Conservation (phyloP, 139 green algal genomes). For the Penium margaritaceum region DNA sequence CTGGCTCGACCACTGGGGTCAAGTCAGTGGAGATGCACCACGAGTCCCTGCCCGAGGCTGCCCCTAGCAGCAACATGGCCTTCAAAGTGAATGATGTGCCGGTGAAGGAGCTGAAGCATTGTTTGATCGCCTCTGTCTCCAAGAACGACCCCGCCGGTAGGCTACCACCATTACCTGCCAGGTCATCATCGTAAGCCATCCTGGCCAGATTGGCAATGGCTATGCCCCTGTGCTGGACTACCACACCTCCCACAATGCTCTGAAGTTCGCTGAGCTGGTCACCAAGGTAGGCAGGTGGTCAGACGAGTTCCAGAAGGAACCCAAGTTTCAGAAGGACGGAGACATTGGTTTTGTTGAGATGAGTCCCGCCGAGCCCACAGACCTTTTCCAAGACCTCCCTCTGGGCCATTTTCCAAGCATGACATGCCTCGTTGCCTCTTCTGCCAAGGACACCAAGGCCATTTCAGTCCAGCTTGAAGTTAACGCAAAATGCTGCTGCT, state of each 20-base stretch:
- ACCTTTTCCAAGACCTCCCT: conserved; percentile 53
- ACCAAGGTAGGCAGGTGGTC: conserved; percentile 62
- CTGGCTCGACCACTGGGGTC: conserved; percentile 82
- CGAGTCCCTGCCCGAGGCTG: conserved; percentile 75
- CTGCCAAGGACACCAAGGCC: conserved; percentile 56
- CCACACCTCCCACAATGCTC: conserved; percentile 66
- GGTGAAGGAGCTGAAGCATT: conserved; percentile 44
- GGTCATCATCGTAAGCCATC: conserved; percentile 67
- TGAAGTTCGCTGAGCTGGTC: conserved; percentile 61
- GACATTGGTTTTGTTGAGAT: conserved; percentile 64
- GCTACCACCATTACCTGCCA: conserved; percentile 58
- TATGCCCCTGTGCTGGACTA: conserved; percentile 63
- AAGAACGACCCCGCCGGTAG: conserved; percentile 62
- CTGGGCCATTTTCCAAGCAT: conserved; percentile 64
- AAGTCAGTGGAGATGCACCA: conserved; percentile 99
- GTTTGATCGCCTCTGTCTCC: conserved; percentile 56
- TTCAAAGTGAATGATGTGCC: conserved; percentile 92
- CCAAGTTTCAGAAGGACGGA: conserved; percentile 64
- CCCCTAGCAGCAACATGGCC: conserved; percentile 96
- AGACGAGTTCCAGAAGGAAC: conserved; percentile 63
- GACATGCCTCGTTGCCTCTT: conserved; percentile 56
- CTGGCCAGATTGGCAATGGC: conserved; percentile 58
- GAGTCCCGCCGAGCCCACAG: conserved; percentile 66
- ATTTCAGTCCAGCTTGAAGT: too few relatives aligned
- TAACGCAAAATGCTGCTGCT: too few relatives aligned